These are phyloP conservation scores for Cruciata laevipes DNA, from an alignment of 257 asterid species.

Conservation along the genomic window DNA sequence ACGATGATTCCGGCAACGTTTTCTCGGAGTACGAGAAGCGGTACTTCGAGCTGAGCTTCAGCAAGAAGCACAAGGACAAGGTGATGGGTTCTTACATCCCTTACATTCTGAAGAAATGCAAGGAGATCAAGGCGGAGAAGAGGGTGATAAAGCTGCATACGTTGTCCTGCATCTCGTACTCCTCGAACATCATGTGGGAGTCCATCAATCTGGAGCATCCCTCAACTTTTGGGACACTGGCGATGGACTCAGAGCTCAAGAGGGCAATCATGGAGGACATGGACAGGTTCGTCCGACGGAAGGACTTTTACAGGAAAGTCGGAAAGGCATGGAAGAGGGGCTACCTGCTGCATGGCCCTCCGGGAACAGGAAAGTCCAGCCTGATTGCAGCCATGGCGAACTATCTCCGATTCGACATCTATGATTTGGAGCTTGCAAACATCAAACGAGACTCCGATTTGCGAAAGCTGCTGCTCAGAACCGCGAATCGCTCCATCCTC, in stretches of 20 bases:
- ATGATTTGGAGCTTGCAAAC: constrained; percentile 55
- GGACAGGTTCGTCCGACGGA: constrained; percentile 55
- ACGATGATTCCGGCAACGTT: constrained; percentile 17
- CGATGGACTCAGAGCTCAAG: constrained; percentile 44
- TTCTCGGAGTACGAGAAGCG: constrained; percentile 27
- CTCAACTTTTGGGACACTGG: constrained; percentile 56
- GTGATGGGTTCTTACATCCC: constrained; percentile 49
- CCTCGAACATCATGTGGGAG: constrained; percentile 31
- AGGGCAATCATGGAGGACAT: constrained; percentile 35
- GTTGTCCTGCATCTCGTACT: constrained; percentile 8
- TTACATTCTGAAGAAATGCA: constrained; percentile 32
- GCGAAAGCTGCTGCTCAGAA: constrained; percentile 55
- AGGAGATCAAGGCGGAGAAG: constrained; percentile 24
- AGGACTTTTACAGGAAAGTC: constrained; percentile 53
- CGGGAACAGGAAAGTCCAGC: constrained; percentile 75
- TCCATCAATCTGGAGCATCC: constrained; percentile 65
- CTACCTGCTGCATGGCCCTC: constrained; percentile 67
- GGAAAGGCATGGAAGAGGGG: constrained; percentile 87
- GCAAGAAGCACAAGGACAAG: constrained; percentile 28
- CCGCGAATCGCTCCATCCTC: constrained; percentile 51
- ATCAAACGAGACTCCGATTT: constrained; percentile 50
- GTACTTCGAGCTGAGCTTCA: constrained; percentile 50
- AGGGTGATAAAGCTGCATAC: constrained; percentile 49
- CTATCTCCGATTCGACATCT: constrained; percentile 59
- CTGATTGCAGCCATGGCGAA: constrained; percentile 74